phyloP scores from a whole-genome alignment of 371 early-diverging fungal species.

The Lichtheimia ramosa region DNA sequence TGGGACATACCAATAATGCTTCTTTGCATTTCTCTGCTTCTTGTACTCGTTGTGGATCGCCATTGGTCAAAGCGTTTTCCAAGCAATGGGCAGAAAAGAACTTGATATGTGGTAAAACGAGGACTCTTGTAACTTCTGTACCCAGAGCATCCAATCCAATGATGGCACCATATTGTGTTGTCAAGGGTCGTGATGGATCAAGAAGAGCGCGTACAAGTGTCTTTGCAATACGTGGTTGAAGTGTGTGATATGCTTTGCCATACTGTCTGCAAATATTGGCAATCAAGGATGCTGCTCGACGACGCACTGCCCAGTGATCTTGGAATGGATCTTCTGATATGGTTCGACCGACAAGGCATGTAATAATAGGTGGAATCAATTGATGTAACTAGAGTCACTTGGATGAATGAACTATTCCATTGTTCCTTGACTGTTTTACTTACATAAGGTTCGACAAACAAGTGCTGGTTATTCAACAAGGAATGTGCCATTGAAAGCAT shows the following conservation, averaged over 20 bases:
- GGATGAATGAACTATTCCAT: background rate
- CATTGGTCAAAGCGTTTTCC: conserved; percentile 16
- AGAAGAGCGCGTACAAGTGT: conserved; percentile 87
- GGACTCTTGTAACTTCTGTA: conserved; percentile 69
- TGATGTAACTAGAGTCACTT: conserved; percentile 84
- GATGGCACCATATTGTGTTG: conserved; percentile 91
- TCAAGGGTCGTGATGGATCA: conserved; percentile 80
- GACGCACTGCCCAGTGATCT: conserved; percentile 85
- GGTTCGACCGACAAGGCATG: conserved; percentile 93
- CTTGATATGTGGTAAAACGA: conserved; percentile 78
- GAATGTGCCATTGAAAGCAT: conserved; percentile 86
- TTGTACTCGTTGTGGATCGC: conserved; percentile 22
- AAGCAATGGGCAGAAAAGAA: conserved; percentile 55
- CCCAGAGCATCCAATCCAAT: conserved; percentile 80
- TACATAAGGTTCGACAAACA: conserved; percentile 98
- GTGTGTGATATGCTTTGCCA: conserved; percentile 77
- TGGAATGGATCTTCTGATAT: conserved; percentile 63
- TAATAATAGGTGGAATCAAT: conserved; percentile 94
- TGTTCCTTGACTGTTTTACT: conserved; percentile 12
- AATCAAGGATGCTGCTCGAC: conserved; percentile 73
- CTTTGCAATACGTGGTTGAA: conserved; percentile 87
- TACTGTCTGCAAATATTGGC: conserved; percentile 73
- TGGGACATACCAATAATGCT: conserved; percentile 29
- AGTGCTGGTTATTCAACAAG: conserved; percentile 85
- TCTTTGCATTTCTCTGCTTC: conserved; percentile 43